Base-by-base conservation (phyloP, 2,329 filamentous ascomycete species). In the Didymella segeticola region DNA sequence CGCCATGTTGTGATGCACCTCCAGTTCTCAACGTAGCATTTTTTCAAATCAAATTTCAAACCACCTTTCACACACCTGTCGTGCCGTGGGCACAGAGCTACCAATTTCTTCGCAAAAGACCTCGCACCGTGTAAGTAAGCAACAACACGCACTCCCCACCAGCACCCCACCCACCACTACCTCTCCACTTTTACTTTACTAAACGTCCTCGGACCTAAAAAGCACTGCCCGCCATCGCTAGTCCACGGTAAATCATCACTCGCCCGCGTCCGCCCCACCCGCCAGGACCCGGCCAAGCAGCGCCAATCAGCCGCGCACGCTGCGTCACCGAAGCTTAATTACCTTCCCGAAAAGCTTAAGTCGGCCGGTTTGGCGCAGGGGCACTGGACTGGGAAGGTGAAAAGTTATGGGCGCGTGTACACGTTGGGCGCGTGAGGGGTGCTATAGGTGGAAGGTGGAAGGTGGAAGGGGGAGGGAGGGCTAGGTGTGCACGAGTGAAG, bases 331-430 rank as follows among this genome's bases (percentile, higher is more conserved):
- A 60, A 62, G 61, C 59, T 63, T 63, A 48, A 48, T 45, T 50
- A 58, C 57, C 61, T 62, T 62, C 57, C 59, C 48, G 43, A 63
- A 62, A 62, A 60, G 61, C 59, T 63, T 62, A 53, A 39, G 31
- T 36, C 36, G 19, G 22, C 37, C 25, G 41, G 41, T 30, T 36
- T 23, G 49, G 14, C 20, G 17, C 41, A n/a, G 9, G 26, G n/a
- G 20, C 27, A 26, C 30, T 31, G 20, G 43, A 41, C 25, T 9
- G 36, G 26, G 20, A 5, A 33, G 20, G 26, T 10, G 43, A 19
- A 12, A 5, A 12, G 17, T 19, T 14, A 34, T 12, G 20, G 9
- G 12, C 22, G 34, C 14, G 20, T 29, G 33, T 26, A 31, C 47
- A 51, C 41, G 39, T 45, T 51, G 47, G 22, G 12, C n/a, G 5